Base-by-base conservation (phyloP, 2,329 filamentous ascomycete genomes). In the Teratosphaeria viscida region DNA sequence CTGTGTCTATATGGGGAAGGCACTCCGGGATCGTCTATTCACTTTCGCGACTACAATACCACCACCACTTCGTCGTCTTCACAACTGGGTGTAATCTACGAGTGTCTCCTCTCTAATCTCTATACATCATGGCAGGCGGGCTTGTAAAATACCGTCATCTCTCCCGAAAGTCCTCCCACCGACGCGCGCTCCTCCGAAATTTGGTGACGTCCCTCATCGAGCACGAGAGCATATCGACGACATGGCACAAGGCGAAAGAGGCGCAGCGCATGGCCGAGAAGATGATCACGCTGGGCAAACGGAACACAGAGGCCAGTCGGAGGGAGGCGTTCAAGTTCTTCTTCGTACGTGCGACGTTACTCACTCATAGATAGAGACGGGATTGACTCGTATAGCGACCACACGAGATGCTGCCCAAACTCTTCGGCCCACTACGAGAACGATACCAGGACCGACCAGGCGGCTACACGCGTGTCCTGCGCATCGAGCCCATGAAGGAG, bases 231-330 rank as follows among this genome's bases (percentile, higher is more conserved):
- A 95, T 99, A 78, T 86, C 87, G 64, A 99, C 94, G 56, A 96
- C 94, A 77, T 96, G 89, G 82, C 86, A 88, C 73, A 97, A 97
- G 78, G 94, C 94, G 55, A 99, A 97, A 77, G 94, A 99, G 79
- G 89, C 94, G 23, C 94, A 99, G 77, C 83, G 89, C 52, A 75
- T 97, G 67, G 94, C 92, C 7, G 94, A 99, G 73, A 95, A 95
- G 79, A 80, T 97, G 66, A 92, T 99, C 70, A 96, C 92, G 4
- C 75, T 96, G 68, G 92, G 89, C 23, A 99, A 97, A 82, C 88
- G 86, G 77, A 90, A 96, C 74, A 95, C 92, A 49, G 87, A 91
- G 70, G 89, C 90, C 23, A 87, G 87, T 62, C 82, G 84, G 73
- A 81, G 85, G 71, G 84, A 83, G 66, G 92, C 91, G n/a, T 78